Conservation (phyloP, 1,284 basidiomycete genomes). For the Ustilago cynodontis region DNA sequence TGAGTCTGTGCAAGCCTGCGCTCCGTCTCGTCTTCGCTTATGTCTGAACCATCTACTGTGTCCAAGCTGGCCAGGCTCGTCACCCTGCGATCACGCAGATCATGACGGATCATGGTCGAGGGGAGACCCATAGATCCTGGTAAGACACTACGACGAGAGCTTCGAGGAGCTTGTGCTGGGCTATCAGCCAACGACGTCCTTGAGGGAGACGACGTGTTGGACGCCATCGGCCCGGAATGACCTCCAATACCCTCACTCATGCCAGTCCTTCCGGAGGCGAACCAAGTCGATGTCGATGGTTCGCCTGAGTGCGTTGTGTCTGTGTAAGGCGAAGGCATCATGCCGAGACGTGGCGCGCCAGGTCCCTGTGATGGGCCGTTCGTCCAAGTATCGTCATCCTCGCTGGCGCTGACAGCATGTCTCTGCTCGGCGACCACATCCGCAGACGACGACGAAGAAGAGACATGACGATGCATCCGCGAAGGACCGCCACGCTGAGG, state of each 20-base stretch:
- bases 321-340: conserved; percentile 36
- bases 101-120: conserved; percentile 35
- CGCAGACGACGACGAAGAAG: conserved; percentile 21
- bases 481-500: conserved; percentile 18
- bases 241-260: neutral
- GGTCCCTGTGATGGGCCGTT: conserved; percentile 13
- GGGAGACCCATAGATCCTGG: conserved; percentile 52
- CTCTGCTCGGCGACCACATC: conserved; percentile 19
- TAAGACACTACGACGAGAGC: conserved; percentile 24
- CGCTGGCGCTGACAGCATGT: conserved; percentile 19
- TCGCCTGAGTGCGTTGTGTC: conserved; percentile 3
- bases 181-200: conserved; percentile 21
- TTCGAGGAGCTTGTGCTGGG: conserved; percentile 19
- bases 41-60: conserved; percentile 55
- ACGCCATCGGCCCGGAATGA: conserved; percentile 2
- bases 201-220: conserved; percentile 25
- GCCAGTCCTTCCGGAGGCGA: conserved; percentile 7
- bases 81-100: conserved; percentile 54
- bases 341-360: conserved; percentile 31
- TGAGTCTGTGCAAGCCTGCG: conserved; percentile 47
- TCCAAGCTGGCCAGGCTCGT: conserved; percentile 58
- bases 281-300: conserved; percentile 31
- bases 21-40: conserved; percentile 61
- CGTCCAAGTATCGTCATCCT: conserved; percentile 29
- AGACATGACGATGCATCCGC: conserved; percentile 21